These are phyloP conservation scores for Auricularia sp. DNA, from an alignment of 768 basidiomycete genomes.

Conservation along the genomic window DNA sequence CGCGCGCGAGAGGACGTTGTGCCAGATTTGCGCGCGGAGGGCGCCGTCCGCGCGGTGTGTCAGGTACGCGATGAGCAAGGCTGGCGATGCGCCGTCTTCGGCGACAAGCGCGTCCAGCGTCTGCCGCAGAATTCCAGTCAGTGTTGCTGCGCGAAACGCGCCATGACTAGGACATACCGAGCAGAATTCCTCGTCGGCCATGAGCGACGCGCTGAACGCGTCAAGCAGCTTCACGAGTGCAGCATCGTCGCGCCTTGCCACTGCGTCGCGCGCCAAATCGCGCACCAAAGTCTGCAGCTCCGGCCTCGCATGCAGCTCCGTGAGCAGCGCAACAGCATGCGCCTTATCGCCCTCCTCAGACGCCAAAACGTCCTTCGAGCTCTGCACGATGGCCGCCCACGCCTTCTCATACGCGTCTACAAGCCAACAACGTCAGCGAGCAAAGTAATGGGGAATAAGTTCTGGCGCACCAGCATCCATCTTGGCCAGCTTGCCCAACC, in stretches of 20 bases:
- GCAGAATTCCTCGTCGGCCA: neutral
- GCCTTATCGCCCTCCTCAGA: slow-evolving; percentile 12
- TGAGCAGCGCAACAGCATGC: slow-evolving; percentile 25
- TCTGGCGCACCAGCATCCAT: slow-evolving; percentile 20
- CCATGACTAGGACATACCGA: neutral
- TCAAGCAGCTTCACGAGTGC: neutral
- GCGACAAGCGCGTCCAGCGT: too few relatives aligned
- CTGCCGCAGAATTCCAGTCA: too few relatives aligned
- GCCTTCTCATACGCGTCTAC: neutral
- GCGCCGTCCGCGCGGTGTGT: too few relatives aligned
- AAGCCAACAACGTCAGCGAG: neutral
- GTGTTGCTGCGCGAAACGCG: too few relatives aligned
- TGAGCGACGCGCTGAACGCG: neutral
- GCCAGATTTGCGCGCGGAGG: neutral
- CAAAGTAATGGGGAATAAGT: neutral
- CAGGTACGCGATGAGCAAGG: too few relatives aligned
- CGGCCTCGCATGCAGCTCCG: slow-evolving; percentile 13
- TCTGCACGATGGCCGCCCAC: neutral
- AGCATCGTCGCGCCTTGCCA: neutral
- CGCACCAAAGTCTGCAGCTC: neutral
- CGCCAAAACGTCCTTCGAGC: neutral
- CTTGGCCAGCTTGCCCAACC: slow-evolving; percentile 22
- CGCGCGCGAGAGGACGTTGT: neutral
- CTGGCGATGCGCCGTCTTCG: too few relatives aligned
- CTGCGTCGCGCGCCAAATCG: neutral